These are phyloP conservation scores for Aspergillus biplanus DNA, from an alignment of 495 filamentous ascomycete genomes.

Conservation along the genomic window DNA sequence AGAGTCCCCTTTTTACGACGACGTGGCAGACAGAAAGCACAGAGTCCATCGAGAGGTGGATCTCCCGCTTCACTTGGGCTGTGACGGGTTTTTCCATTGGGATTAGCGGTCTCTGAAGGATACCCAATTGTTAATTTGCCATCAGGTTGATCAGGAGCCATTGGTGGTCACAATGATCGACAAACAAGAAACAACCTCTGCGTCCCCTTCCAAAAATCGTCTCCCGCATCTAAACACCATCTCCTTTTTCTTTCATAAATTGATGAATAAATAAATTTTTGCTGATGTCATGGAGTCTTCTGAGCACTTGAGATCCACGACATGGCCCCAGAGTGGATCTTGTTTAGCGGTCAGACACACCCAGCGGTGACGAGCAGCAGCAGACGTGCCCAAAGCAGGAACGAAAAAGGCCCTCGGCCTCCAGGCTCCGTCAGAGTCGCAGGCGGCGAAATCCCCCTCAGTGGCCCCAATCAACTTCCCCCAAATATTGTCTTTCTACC, in stretches of 20 bases:
- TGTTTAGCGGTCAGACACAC: conserved; percentile 34
- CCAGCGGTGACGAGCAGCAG: conserved; percentile 32
- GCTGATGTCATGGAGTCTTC: conserved; percentile 3
- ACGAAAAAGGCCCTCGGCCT: conserved; percentile 22
- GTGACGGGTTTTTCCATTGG: conserved; percentile 3
- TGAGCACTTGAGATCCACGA: conserved; percentile 21
- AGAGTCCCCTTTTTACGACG: conserved; percentile 17
- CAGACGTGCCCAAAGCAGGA: conserved; percentile 36
- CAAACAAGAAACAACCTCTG: not conserved
- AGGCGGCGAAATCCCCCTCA: conserved; percentile 20
- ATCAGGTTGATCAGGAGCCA: conserved; percentile 3
- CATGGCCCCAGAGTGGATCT: conserved; percentile 21
- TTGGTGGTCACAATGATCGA: conserved; percentile 6
- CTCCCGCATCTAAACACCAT: conserved; percentile 8
- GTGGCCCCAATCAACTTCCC: conserved; percentile 22
- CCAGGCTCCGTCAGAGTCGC: conserved; percentile 10
- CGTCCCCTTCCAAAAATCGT: conserved; percentile 9
- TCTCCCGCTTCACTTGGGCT: conserved; percentile 24
- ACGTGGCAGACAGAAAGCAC: conserved; percentile 33
- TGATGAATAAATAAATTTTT: not conserved
- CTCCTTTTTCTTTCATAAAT: conserved; percentile 7
- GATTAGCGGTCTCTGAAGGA: conserved; percentile 2
- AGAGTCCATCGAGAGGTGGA: conserved; percentile 22
- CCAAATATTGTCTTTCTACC: conserved; percentile 11
- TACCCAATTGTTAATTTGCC: conserved; percentile 3